phyloP scores from a whole-genome alignment of 352 stramenopile species.

The Globisporangium nodosum region DNA sequence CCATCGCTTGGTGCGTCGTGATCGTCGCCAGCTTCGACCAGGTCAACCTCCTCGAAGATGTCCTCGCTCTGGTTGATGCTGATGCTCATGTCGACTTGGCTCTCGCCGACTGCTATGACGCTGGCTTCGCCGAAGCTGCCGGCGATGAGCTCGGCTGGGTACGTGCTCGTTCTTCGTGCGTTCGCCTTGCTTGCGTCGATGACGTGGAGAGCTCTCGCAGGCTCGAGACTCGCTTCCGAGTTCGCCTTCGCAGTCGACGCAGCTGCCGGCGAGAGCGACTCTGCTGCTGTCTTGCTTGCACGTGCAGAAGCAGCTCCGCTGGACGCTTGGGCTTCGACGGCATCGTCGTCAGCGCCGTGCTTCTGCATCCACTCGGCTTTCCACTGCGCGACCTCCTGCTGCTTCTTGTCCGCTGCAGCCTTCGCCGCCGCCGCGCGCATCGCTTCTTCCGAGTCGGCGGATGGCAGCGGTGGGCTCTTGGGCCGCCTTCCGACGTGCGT shows the following conservation, averaged over 20 bases:
- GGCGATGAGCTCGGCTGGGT: slow-evolving; percentile 9
- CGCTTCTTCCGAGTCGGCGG: slow-evolving; percentile 1
- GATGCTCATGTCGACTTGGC: slow-evolving; percentile 28
- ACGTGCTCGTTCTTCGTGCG: slow-evolving; percentile 11
- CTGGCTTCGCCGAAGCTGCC: not conserved
- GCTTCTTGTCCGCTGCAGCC: slow-evolving; percentile 18
- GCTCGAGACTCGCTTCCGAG: not conserved
- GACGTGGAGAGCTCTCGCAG: not conserved
- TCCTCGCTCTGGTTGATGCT: slow-evolving; percentile 47
- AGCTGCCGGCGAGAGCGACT: not conserved
- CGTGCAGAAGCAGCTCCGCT: not conserved
- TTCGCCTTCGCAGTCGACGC: not conserved
- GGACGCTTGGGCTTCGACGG: not conserved
- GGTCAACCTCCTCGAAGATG: slow-evolving; percentile 36
- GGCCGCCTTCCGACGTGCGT: too few species aligned
- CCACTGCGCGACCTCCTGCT: slow-evolving; percentile 28
- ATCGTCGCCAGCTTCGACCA: not conserved
- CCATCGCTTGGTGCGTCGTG: not conserved
- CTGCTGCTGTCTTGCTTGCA: slow-evolving; percentile 1
- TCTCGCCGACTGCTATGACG: slow-evolving; percentile 13
- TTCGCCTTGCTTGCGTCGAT: slow-evolving; percentile 7
- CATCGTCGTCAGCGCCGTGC: slow-evolving; percentile 23
- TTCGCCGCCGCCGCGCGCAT: slow-evolving; percentile 4
- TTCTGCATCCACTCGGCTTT: slow-evolving; percentile 38
- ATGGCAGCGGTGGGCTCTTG: not conserved